These are phyloP conservation scores for Fusarium zealandicum DNA, from an alignment of 2,329 filamentous ascomycete species.

Conservation along the genomic window DNA sequence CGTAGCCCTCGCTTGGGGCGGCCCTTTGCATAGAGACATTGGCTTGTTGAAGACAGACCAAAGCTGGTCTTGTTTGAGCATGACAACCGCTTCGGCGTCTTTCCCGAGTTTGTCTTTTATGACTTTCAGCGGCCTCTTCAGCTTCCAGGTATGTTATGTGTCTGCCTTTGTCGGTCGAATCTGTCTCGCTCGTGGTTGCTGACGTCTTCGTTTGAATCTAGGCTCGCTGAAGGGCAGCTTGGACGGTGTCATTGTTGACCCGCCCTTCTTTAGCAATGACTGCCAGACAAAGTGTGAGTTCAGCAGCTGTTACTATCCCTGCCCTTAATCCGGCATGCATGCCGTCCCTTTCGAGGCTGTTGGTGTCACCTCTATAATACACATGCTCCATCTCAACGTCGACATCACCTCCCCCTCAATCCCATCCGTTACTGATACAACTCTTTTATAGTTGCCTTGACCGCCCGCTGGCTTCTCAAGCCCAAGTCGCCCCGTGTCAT, in stretches of 20 bases:
- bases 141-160: constrained; percentile 62
- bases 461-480: constrained; percentile 75
- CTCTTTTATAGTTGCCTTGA: constrained; percentile 68
- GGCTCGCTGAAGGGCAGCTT: constrained; percentile 67
- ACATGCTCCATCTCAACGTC: background rate
- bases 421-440: constrained; percentile 23
- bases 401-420: background rate
- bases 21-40: constrained; percentile 22
- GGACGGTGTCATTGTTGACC: constrained; percentile 77
- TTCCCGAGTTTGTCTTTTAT: constrained; percentile 77
- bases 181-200: background rate
- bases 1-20: background rate
- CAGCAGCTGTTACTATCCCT: background rate
- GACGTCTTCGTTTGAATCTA: constrained; percentile 28
- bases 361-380: background rate
- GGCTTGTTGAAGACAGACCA: constrained; percentile 50
- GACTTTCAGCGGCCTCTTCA: constrained; percentile 75
- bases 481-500: constrained; percentile 57
- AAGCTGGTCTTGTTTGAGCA: constrained; percentile 74
- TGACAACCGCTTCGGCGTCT: constrained; percentile 76
- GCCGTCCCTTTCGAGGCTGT: background rate
- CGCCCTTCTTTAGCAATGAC: constrained; percentile 80
- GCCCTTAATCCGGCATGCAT: too few species aligned
- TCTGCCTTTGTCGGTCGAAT: too few species aligned
- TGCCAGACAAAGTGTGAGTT: constrained; percentile 77